Evolutionary conservation across 2,329 filamentous ascomycete genomes (phyloP), one percentile per base, ranked within the genome.

Genomic region (Drechslerella coelobrocha): DNA sequence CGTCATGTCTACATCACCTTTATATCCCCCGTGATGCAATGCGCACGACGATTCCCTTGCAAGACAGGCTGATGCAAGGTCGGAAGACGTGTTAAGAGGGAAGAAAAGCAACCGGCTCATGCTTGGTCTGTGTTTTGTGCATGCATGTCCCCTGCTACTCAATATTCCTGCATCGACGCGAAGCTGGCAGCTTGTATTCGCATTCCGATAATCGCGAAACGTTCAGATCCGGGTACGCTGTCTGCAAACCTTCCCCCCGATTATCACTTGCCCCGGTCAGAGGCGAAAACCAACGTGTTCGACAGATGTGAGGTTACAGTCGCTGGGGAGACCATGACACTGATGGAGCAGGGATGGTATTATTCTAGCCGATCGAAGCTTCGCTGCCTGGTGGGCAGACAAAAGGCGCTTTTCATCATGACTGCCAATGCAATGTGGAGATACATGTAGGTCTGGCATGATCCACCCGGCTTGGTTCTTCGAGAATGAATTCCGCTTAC

Each of bases 1-100:
- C 63, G 63, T 69, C 63, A 69, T 69, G 50, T 27, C 23, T 47
- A 48, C 62, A 68, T 68, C 62, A 31, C 41, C 5, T 45, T 4
- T 45, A 9, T 19, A 61, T 51, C 37, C 10, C 51, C 39, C 41
- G 45, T 56, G 19, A 17, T 14, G 17, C 50, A 47, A 31, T 53
- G 8, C 34, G 60, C 37, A 43, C 43, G 34, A 34, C 48, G 54
- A 53, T 52, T 48, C n/a, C 31, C 26, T 27, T 41, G 21, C 14
- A 60, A 31, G 23, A n/a, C 23, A 43, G 50, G 6, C 34, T 10
- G 34, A 37, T 29, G 21, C 31, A 34, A 59, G 50, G 47, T 12
- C 2, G 17, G 14, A 39, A 37, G 19, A 29, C 12, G 34, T 4
- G 3, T 14, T 4, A 31, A 31, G 12, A 12, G 29, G 29, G 29